Evolutionary conservation across 768 basidiomycete species (phyloP), one percentile per base, ranked within the genome.

Genomic region (Hygrocybe punicea): DNA sequence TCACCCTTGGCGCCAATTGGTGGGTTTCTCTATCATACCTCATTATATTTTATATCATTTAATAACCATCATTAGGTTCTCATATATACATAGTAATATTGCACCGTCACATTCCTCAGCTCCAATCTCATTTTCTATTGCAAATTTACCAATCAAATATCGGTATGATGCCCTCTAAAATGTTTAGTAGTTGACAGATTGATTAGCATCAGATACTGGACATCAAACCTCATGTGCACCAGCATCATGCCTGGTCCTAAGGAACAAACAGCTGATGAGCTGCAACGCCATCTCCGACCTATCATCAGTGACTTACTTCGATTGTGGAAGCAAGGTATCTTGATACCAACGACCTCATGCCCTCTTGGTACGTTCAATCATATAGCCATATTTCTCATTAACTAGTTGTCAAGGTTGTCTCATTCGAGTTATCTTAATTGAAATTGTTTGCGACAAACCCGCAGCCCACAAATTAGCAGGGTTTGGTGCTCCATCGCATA

Each of bases 391-490:
- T 8, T 21, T 7, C 8, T 21, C 19, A 37, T n/a, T 37, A 9
- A 37, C n/a, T 14, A 16, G n/a, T n/a, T 37, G 36, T 37, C 9
- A 4, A 46, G 47, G 47, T 25, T 23, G 47, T 23, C 63, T 63
- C 0, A 65, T 74, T 6, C 64, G 71, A 0, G 64, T 75, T 6
- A 63, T 69, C 1, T 59, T 76, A 0, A 65, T 74, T 6, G 70
- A 67, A 0, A 59, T 77, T 10, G 59, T 70, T 5, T 77, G 75
- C 45, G 69, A 75, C 52, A 73, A 76, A 45, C 75, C 74, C 1
- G 75, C 74, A 2, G 70, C 70, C 0, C 71, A 72, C 54, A 76
- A n/a, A n/a, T n/a, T n/a, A n/a, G n/a, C n/a, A n/a, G n/a, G n/a
- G n/a, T n/a, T n/a, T n/a, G n/a, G n/a, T 1, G 65, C 68, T 0